These are phyloP conservation scores for Barnettozyma populi DNA, from an alignment of 805 yeast genomes.

Conservation along the genomic window DNA sequence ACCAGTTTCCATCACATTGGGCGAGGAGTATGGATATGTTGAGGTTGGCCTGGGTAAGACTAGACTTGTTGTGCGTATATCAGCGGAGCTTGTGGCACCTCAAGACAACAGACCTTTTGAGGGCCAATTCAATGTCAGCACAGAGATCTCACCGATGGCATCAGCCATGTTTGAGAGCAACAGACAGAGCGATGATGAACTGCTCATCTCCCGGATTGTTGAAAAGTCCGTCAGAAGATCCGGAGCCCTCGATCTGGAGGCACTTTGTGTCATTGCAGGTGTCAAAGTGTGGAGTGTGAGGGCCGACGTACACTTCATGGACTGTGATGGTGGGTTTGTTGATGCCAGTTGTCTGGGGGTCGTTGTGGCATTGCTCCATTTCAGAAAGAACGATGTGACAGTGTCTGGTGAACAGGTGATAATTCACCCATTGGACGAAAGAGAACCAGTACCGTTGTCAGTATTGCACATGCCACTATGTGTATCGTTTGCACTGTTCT, in stretches of 20 bases:
- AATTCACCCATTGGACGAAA: constrained; percentile 66
- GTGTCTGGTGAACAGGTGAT: constrained; percentile 60
- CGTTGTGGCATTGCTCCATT: constrained; percentile 79
- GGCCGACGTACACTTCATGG: constrained; percentile 84
- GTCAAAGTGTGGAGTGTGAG: constrained; percentile 85
- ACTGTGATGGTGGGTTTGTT: constrained; percentile 88
- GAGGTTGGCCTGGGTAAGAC: constrained; percentile 78
- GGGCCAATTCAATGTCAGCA: constrained; percentile 76
- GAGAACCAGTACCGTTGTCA: constrained; percentile 83
- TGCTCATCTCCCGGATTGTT: constrained; percentile 70
- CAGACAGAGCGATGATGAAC: constrained; percentile 71
- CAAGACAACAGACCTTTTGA: constrained; percentile 91
- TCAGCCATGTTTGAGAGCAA: constrained; percentile 74
- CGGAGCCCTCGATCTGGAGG: constrained; percentile 85
- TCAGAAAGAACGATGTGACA: constrained; percentile 76
- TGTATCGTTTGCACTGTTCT: constrained; percentile 81
- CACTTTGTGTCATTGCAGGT: constrained; percentile 87
- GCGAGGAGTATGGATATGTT: constrained; percentile 74
- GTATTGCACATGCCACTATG: constrained; percentile 87
- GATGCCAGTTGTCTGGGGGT: constrained; percentile 91
- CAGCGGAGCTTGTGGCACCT: constrained; percentile 74
- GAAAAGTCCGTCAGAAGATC: constrained; percentile 91
- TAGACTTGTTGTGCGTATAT: constrained; percentile 60
- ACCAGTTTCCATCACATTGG: constrained; percentile 56
- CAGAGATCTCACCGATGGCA: constrained; percentile 89